phyloP scores from a whole-genome alignment of 2,329 filamentous ascomycete species.

The Verruconis gallopava region DNA sequence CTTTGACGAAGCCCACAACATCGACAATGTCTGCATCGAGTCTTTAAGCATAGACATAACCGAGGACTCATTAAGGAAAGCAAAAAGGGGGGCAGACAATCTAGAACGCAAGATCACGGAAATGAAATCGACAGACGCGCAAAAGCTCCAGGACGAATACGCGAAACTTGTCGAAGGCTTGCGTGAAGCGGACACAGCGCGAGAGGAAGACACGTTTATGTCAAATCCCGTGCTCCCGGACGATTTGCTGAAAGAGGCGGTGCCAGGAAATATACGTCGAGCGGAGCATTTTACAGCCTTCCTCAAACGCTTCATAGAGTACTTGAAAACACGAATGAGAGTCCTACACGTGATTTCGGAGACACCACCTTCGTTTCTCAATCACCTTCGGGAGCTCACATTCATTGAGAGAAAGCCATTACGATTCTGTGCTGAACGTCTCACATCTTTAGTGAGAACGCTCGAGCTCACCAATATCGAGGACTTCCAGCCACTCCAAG shows the following conservation, averaged over 20 bases:
- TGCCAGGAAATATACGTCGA: constrained; percentile 89
- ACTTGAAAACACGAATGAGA: constrained; percentile 96
- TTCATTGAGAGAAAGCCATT: constrained; percentile 96
- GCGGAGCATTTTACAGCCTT: constrained; percentile 95
- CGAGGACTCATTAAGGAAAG: constrained; percentile 84
- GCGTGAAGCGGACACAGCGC: constrained; percentile 73
- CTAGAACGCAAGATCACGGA: constrained; percentile 82
- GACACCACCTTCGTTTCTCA: constrained; percentile 84
- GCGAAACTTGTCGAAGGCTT: constrained; percentile 88
- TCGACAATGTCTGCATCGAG: constrained; percentile 98
- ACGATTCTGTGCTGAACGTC: constrained; percentile 82
- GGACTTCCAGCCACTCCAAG: constrained; percentile 91
- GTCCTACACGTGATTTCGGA: constrained; percentile 95
- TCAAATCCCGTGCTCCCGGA: constrained; percentile 83
- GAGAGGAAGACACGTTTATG: constrained; percentile 94
- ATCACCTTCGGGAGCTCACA: constrained; percentile 86
- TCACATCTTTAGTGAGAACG: constrained; percentile 88
- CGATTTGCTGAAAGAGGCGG: constrained; percentile 86
- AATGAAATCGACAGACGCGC: constrained; percentile 90
- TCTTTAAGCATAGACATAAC: constrained; percentile 93
- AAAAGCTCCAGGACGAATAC: constrained; percentile 91
- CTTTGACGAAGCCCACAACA: constrained; percentile 98
- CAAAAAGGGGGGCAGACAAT: constrained; percentile 79
- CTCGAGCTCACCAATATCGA: constrained; percentile 95
- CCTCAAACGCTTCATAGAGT: constrained; percentile 92